phyloP scores from a whole-genome alignment of 495 filamentous ascomycete species.

The Talaromyces adpressus region DNA sequence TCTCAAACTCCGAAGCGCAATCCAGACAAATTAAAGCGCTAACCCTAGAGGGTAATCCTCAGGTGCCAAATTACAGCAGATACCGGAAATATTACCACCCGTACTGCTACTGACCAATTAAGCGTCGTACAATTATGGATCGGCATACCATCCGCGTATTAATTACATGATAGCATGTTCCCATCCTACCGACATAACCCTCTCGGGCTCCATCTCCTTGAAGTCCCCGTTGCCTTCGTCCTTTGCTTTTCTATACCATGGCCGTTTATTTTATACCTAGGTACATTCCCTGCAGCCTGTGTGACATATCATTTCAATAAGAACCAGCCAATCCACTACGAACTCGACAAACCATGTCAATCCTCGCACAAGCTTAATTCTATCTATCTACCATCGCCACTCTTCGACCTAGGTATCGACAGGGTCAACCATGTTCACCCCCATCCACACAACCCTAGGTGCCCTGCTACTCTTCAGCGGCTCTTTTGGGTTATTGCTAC shows the following conservation, averaged over 20 bases:
- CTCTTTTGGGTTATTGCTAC: conserved; percentile 44
- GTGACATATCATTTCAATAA: background rate
- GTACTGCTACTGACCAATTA: no score
- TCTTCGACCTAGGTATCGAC: background rate
- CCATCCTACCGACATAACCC: background rate
- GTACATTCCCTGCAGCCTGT: background rate
- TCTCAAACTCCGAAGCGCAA: background rate
- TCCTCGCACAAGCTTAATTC: background rate
- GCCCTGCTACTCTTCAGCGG: conserved; percentile 48
- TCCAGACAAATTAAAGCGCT: background rate
- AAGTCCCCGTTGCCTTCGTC: background rate
- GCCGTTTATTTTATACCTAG: background rate
- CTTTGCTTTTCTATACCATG: background rate
- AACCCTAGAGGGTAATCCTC: background rate
- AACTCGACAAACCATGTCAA: background rate
- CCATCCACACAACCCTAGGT: conserved; percentile 47
- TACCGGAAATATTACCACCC: background rate
- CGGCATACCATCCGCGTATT: background rate
- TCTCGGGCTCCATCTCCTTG: conserved; percentile 1
- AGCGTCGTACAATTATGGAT: background rate
- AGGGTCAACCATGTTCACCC: conserved; percentile 46
- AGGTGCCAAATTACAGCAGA: background rate
- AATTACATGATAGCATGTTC: background rate
- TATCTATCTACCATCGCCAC: background rate
- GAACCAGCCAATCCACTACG: background rate